Evolutionary conservation across 2,329 filamentous ascomycete species (phyloP), one percentile per base, ranked within the genome.

Genomic region (Arthrocladium fulminans): DNA sequence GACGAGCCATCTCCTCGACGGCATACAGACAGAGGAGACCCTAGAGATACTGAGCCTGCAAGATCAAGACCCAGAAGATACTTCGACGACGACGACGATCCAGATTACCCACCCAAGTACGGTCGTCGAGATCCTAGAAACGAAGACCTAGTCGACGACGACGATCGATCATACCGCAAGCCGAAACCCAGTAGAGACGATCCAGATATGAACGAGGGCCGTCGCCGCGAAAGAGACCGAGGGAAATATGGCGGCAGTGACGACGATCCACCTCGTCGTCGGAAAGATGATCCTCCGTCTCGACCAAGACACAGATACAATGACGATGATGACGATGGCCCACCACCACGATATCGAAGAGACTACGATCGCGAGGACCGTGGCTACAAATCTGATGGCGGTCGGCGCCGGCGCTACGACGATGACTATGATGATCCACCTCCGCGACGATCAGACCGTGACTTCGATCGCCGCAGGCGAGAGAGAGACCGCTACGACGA

Each of bases 321-420:
- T n/a, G 44, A 48, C 17, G 29, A 41, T 27, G 45, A 41, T 8
- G 53, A 54, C 38, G 51, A 53, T 32, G 50, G 51, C 2, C 44
- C 41, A 44, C 51, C 48, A 3, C 41, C 50, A 13, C 44, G 51
- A 22, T 53, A 51, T 13, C 49, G 50, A 27, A 47, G 45, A 47
- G 55, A 57, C 39, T 29, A 40, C 15, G 51, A 55, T 29, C 22
- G 34, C 3, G 51, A 49, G 7, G 53, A 57, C 15, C 47, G 47
- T 35, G 48, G 49, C n/a, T 54, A 54, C 37, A 44, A 45, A 43
- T 55, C 52, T 10, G 54, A 57, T 41, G 48, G 34, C 10, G 44
- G 51, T 4, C 15, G 54, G 49, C 27, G 54, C 52, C 17, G 52
- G 51, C 37, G 54, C 52, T 45, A 54, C 49, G 15, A 54, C 2